Evolutionary conservation across 1,284 basidiomycete genomes (phyloP).

Genomic region (Apiotrichum akiyoshidainum): DNA sequence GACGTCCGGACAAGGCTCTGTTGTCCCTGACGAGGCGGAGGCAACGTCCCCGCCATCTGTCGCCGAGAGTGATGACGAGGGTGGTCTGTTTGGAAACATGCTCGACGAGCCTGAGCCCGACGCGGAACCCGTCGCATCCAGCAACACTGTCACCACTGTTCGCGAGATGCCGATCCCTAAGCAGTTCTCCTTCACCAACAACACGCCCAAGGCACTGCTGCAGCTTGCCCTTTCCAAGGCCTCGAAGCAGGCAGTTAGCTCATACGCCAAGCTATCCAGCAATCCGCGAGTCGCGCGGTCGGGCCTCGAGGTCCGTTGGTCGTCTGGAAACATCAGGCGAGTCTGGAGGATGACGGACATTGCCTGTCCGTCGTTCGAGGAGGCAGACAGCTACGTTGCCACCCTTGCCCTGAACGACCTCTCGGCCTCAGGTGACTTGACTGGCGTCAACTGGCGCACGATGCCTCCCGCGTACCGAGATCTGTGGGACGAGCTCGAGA

Average conservation of each 20-base stretch:
- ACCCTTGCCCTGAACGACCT: conserved; percentile 78
- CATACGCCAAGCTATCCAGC: conserved; percentile 65
- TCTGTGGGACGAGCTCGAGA: conserved; percentile 89
- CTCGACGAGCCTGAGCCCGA: conserved; percentile 65
- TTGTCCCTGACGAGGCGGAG: too few species aligned
- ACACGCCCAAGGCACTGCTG: conserved; percentile 36
- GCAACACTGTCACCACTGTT: conserved; percentile 58
- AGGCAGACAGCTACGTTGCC: conserved; percentile 89
- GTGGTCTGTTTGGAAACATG: conserved; percentile 70
- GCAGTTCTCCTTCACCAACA: conserved; percentile 60
- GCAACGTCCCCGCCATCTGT: background rate
- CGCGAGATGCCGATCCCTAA: conserved; percentile 77
- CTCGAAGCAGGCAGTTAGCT: conserved; percentile 71
- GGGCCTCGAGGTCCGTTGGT: conserved; percentile 69
- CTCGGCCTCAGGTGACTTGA: conserved; percentile 53
- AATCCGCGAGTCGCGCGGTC: conserved; percentile 68
- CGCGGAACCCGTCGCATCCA: conserved; percentile 43
- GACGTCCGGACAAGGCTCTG: background rate
- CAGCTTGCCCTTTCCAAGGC: conserved; percentile 38
- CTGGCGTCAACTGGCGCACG: conserved; percentile 52
- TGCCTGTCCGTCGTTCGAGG: conserved; percentile 70
- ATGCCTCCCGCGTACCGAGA: conserved; percentile 81
- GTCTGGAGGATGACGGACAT: conserved; percentile 81
- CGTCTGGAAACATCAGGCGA: conserved; percentile 56
- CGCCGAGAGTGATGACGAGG: conserved; percentile 52